A percentile compares a stretch with the other conserved stretches of the same genome.
phyloP scores from a whole-genome alignment of 1,284 basidiomycete genomes.

The Malassezia furfur region DNA sequence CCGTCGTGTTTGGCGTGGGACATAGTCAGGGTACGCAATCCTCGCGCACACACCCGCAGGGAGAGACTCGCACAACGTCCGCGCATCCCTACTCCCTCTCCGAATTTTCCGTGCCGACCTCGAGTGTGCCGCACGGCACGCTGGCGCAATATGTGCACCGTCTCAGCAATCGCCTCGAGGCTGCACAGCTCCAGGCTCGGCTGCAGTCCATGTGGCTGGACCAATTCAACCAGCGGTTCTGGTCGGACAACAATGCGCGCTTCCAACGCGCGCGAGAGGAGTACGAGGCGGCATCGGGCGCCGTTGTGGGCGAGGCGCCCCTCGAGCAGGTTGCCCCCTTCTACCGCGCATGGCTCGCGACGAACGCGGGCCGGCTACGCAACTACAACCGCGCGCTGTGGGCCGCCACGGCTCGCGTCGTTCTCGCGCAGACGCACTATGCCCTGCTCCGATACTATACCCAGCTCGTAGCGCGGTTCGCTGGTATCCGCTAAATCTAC shows the following conservation, averaged over 20 bases:
- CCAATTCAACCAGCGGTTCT: conserved; percentile 44
- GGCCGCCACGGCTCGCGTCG: conserved; percentile 6
- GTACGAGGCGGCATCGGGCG: conserved; percentile 19
- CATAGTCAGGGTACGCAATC: neutral
- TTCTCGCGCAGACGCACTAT: conserved; percentile 5
- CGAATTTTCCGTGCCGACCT: conserved; percentile 24
- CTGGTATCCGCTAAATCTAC: conserved; percentile 4
- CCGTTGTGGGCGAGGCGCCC: conserved; percentile 22
- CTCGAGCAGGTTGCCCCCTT: conserved; percentile 27
- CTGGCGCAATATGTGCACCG: conserved; percentile 25
- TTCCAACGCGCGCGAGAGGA: conserved; percentile 32
- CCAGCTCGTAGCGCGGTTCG: conserved; percentile 2
- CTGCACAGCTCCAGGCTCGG: conserved; percentile 32
- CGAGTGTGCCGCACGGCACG: neutral
- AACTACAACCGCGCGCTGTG: conserved; percentile 41
- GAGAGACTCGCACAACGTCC: neutral
- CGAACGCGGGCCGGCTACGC: conserved; percentile 29
- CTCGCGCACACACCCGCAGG: neutral
- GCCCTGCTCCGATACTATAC: neutral
- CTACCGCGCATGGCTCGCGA: conserved; percentile 40
- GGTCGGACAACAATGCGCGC: conserved; percentile 42
- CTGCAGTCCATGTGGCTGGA: conserved; percentile 33
- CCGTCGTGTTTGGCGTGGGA: conserved; percentile 28
- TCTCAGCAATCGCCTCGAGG: conserved; percentile 27
- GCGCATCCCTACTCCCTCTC: conserved; percentile 40